Base-by-base conservation (phyloP, 768 basidiomycete species). In the Gyrodon lividus region DNA sequence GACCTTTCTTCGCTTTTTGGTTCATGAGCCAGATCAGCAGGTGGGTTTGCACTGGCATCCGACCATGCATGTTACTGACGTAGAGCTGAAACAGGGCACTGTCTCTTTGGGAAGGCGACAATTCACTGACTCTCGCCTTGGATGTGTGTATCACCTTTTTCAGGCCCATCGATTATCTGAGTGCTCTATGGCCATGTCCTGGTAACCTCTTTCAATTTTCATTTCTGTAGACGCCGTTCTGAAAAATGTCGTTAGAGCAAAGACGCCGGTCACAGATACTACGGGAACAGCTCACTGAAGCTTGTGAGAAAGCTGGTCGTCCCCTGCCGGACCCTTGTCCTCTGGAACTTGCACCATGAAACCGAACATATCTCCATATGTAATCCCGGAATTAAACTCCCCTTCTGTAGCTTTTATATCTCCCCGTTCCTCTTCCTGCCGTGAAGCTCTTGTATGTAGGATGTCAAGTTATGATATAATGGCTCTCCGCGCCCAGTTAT, bases 1-100 rank as follows among this genome's bases (percentile, higher is more conserved):
- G 86, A 50, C 87, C 87, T 9, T 85, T 84, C 62, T 85, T 81
- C 62, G 73, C 81, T 20, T 86, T 86, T 64, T 88, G 85, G 86
- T 87, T 89, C 61, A 84, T 86, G 83, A 77, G 77, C 19, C 84
- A 87, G 66, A 77, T 88, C 47, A 74, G 72, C 61, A 76, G 81
- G 83, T 80, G 50, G 46, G 66, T 64, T 48, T 40, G 39, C 30
- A 14, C 31, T 43, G 19, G 40, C 16, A 23, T 47, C 28, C 20
- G 43, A 38, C 38, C 13, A 17, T 46, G 46, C 51, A 56, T 49
- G 47, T 43, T 48, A 42, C 45, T 57, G 28, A 65, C 55, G 41
- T 54, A 34, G 26, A 16, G 4, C 47, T 23, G 46, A 31, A 45
- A 58, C 54, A 85, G 83, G 49, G 75, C 79, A 5, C 60, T 88